Evolutionary conservation across 305 asterid species (phyloP).

Genomic region (Ajuga reptans): DNA sequence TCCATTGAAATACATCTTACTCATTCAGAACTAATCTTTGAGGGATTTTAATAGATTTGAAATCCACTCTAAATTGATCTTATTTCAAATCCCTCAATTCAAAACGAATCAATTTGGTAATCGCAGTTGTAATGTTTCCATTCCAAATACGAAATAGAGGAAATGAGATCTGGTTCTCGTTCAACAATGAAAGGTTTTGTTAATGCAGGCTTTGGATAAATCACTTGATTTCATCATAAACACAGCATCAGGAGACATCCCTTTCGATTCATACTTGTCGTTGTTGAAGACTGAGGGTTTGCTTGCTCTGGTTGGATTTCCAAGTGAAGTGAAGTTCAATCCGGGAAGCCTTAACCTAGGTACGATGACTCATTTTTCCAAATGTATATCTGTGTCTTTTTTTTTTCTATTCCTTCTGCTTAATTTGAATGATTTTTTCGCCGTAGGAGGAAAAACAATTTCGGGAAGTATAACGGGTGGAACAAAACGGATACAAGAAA

Average conservation of each 20-base stretch:
- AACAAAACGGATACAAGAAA: slow-evolving; percentile 65
- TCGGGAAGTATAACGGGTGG: slow-evolving; percentile 77
- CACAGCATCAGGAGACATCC: slow-evolving; percentile 71
- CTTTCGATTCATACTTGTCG: slow-evolving; percentile 58
- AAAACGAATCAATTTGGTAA: too few species aligned
- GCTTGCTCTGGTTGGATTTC: slow-evolving; percentile 75
- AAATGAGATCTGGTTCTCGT: too few species aligned
- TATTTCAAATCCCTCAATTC: too few species aligned
- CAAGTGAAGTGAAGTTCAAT: slow-evolving; percentile 64
- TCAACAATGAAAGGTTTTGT: too few species aligned
- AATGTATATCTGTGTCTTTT: not conserved
- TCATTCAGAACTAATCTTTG: too few species aligned
- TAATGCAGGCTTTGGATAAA: slow-evolving; percentile 44
- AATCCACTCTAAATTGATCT: too few species aligned
- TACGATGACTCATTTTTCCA: slow-evolving; percentile 14
- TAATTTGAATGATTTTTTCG: not conserved
- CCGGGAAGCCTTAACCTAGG: slow-evolving; percentile 49
- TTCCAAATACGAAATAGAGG: not conserved
- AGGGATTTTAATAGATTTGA: too few species aligned
- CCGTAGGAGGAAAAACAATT: slow-evolving; percentile 49
- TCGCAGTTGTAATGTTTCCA: too few species aligned
- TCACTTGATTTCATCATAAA: slow-evolving; percentile 75
- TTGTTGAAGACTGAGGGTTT: slow-evolving; percentile 68
- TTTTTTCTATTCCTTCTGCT: not conserved
- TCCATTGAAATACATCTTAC: too few species aligned